Base-by-base conservation (phyloP, 257 asterid genomes). In the Petunia axillaris region DNA sequence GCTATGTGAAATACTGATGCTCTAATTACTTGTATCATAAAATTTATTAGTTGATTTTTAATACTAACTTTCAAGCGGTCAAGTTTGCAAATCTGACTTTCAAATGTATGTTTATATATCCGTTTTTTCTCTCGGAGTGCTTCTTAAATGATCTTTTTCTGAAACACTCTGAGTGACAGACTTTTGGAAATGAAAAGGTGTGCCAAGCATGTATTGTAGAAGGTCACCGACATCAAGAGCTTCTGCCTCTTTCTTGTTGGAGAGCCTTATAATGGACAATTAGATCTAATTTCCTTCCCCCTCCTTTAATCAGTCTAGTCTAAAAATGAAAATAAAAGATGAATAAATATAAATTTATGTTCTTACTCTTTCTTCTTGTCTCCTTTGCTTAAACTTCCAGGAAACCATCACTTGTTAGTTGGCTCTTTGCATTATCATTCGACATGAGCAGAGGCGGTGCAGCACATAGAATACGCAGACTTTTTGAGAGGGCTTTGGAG, bases 401-500 rank as follows among this genome's bases (percentile, higher is more conserved):
- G 93, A 92, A 79, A 73, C 95, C 94, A 64, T 93, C 97, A n/a
- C 86, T 91, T 57, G 78, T 94, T 64, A 92, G 92, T 77, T 91
- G 89, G 87, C 87, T 96, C 36, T 90, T 89, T 83, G 92, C 98
- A 4, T 77, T 96, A 83, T 88, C 93, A 14, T 94, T 87, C 82
- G 99, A 96, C 85, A 84, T 96, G 85, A 87, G 90, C 68, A 85
- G 70, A 58, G 94, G 92, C 64, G 89, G 94, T 75, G 82, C 94
- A 70, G 83, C 84, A 81, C 92, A 92, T 80, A 92, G 99, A 87
- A 89, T 91, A 78, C 94, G 93, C 59, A 90, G 97, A 79, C 86
- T 96, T 75, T 96, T 93, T 79, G 99, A 96, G 83, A 89, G 96
- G 87, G 96, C 97, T 1, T 81, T 96, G 81, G 94, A 87, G 86